These are phyloP conservation scores for Suillus ampliporus DNA, from an alignment of 768 basidiomycete genomes.

Conservation along the genomic window DNA sequence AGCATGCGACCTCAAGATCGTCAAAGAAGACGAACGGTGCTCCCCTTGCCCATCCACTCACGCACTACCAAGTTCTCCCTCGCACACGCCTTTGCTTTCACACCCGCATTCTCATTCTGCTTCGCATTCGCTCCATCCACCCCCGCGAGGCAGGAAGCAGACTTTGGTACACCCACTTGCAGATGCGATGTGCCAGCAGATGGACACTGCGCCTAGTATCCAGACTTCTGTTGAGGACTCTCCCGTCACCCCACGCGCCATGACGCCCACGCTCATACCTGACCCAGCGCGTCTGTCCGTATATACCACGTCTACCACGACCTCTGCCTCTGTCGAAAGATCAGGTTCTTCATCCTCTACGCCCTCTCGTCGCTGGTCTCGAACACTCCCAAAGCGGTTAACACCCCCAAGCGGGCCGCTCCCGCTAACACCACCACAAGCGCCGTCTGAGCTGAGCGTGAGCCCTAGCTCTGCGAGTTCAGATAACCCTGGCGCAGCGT, in stretches of 20 bases:
- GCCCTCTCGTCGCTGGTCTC: constrained; percentile 56
- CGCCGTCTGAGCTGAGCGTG: constrained; percentile 30
- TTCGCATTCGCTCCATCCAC: constrained; percentile 40
- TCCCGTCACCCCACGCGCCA: background rate
- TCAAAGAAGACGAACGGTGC: constrained; percentile 39
- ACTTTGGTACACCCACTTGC: constrained; percentile 8
- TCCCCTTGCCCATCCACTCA: constrained; percentile 15
- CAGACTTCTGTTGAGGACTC: background rate
- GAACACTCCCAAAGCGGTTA: constrained; percentile 53
- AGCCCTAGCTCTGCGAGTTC: constrained; percentile 41
- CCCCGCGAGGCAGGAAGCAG: constrained; percentile 36
- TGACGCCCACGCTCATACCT: background rate
- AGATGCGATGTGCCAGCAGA: constrained; percentile 18
- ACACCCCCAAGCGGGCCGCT: constrained; percentile 64
- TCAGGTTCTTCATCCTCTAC: constrained; percentile 25
- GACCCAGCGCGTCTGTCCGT: constrained; percentile 3
- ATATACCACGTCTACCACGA: background rate
- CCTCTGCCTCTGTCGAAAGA: constrained; percentile 32
- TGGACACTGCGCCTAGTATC: constrained; percentile 32
- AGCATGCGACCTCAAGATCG: constrained; percentile 45
- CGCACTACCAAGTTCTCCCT: constrained; percentile 38
- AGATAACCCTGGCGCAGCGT: constrained; percentile 29
- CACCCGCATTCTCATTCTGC: constrained; percentile 33
- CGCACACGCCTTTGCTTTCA: constrained; percentile 23
- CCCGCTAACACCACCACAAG: constrained; percentile 46